These are phyloP conservation scores for Cladorrhinum samala DNA, from an alignment of 495 filamentous ascomycete genomes.

Conservation along the genomic window DNA sequence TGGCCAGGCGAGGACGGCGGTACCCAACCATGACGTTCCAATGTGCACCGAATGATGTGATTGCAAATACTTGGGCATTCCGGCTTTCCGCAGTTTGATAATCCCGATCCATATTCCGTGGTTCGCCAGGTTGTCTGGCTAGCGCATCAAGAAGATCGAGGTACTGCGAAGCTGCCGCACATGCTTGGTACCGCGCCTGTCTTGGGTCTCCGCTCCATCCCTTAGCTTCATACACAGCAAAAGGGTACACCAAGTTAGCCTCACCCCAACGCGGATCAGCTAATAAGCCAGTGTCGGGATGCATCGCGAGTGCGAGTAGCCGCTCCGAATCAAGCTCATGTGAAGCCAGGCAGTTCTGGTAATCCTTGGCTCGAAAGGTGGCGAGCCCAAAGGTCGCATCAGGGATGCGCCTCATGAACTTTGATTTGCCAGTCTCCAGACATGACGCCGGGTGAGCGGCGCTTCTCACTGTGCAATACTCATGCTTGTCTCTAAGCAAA, in stretches of 20 bases:
- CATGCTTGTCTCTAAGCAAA: background rate
- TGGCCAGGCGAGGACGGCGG: background rate
- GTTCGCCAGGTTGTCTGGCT: background rate
- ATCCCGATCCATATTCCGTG: background rate
- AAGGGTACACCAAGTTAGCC: background rate
- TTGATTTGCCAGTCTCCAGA: background rate
- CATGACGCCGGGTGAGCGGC: background rate
- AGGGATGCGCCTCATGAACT: background rate
- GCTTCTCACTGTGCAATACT: background rate
- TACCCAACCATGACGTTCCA: conserved; percentile 3
- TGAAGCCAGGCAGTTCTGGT: background rate
- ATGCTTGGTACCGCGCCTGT: conserved; percentile 1
- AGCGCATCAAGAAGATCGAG: background rate
- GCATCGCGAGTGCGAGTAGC: background rate
- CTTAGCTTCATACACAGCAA: conserved; percentile 2
- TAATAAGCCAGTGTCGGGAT: background rate
- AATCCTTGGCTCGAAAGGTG: background rate
- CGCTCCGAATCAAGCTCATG: background rate
- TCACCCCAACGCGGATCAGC: conserved; percentile 1
- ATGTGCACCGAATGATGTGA: background rate
- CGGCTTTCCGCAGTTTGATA: background rate
- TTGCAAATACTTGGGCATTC: background rate
- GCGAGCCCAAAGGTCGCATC: conserved; percentile 3
- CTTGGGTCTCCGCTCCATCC: background rate
- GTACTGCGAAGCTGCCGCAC: background rate